A percentile compares a stretch with the other conserved stretches of the same genome.
phyloP scores from a whole-genome alignment of 768 basidiomycete genomes.

The Trametes cinnabarina region DNA sequence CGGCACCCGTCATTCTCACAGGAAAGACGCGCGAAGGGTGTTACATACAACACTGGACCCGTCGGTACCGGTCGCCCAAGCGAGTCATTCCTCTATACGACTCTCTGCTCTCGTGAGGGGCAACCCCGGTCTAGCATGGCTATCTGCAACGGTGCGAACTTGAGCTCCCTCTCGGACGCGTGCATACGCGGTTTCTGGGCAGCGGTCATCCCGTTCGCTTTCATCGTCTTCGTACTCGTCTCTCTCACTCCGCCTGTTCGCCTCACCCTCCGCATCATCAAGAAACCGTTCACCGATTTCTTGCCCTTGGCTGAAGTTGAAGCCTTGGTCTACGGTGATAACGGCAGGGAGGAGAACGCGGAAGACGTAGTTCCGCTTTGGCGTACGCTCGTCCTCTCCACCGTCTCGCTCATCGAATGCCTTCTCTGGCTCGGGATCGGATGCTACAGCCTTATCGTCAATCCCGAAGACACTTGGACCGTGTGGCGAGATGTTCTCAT shows the following conservation, averaged over 20 bases:
- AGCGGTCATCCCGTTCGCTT: constrained; percentile 26
- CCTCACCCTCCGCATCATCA: constrained; percentile 1
- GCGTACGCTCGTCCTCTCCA: constrained; percentile 57
- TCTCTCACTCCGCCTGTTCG: constrained; percentile 17
- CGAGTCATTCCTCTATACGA: too few relatives aligned
- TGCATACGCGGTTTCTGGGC: constrained; percentile 30
- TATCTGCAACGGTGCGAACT: constrained; percentile 3
- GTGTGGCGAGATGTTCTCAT: constrained; percentile 45
- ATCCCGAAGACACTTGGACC: constrained; percentile 32
- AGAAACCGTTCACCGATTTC: constrained; percentile 24
- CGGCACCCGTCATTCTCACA: too few relatives aligned
- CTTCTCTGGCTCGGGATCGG: constrained; percentile 59
- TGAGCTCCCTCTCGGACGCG: constrained; percentile 23
- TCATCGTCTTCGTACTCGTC: constrained; percentile 23
- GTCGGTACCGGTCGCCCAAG: too few relatives aligned
- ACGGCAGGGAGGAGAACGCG: background rate
- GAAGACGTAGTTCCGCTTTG: constrained; percentile 46
- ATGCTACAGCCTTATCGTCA: constrained; percentile 48
- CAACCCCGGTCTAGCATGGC: too few relatives aligned
- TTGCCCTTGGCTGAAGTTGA: constrained; percentile 30
- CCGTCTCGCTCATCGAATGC: constrained; percentile 53
- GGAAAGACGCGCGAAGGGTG: too few relatives aligned
- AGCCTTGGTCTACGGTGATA: constrained; percentile 20
- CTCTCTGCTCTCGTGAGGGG: too few relatives aligned
- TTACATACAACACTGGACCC: too few relatives aligned